These are phyloP conservation scores for Nicotiana sylvestris DNA, from an alignment of 257 asterid genomes.

Conservation along the genomic window DNA sequence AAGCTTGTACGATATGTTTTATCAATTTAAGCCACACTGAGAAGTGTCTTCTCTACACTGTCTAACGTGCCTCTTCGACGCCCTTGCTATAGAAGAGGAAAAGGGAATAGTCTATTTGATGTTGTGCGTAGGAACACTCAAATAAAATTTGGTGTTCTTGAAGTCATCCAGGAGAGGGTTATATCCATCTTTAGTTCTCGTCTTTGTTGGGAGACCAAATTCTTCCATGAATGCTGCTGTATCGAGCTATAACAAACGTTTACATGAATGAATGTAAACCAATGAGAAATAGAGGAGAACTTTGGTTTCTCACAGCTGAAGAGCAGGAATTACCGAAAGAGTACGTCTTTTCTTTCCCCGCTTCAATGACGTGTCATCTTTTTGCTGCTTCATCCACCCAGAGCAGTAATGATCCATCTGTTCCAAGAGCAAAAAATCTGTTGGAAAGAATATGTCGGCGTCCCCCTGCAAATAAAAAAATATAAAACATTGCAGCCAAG, in stretches of 20 bases:
- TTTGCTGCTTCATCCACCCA: conserved; percentile 60
- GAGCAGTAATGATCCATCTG: conserved; percentile 84
- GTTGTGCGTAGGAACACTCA: conserved; percentile 94
- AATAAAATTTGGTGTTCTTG: conserved; percentile 88
- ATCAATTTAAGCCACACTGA: neutral
- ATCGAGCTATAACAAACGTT: conserved; percentile 50
- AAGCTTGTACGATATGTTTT: neutral
- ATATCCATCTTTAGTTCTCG: conserved; percentile 91
- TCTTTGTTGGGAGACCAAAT: conserved; percentile 86
- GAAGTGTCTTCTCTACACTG: neutral
- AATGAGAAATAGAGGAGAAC: neutral
- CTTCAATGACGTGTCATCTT: conserved; percentile 40
- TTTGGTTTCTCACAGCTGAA: neutral
- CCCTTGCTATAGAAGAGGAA: neutral
- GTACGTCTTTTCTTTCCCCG: conserved; percentile 88
- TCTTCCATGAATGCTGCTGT: conserved; percentile 95
- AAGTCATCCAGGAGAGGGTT: conserved; percentile 95
- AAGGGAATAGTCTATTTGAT: conserved; percentile 39
- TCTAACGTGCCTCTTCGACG: neutral
- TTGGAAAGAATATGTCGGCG: conserved; percentile 95
- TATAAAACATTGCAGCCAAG: neutral
- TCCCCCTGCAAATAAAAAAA: conserved; percentile 63
- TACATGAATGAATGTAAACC: conserved; percentile 6
- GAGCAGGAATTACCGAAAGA: conserved; percentile 47
- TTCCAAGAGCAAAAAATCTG: conserved; percentile 92